Conservation (phyloP, 208 protist genomes). For the Acanthamoeba sp. region DNA sequence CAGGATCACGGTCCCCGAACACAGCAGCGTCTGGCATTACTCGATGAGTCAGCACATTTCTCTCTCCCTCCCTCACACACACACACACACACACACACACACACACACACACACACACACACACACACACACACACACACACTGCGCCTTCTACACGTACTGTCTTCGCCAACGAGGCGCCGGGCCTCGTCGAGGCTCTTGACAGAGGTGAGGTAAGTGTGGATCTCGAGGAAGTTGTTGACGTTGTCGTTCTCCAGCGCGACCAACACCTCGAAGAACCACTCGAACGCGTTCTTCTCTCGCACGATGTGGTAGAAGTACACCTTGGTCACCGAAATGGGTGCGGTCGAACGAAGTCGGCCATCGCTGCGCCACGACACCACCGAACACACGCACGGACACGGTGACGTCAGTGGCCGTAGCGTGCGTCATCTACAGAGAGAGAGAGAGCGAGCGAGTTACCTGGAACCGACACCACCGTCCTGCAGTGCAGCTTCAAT, state of each 20-base stretch:
- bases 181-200: constrained; percentile 80
- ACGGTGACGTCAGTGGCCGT: not conserved
- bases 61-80: not conserved
- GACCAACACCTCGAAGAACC: constrained; percentile 87
- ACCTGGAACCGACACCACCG: not conserved
- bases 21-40: not conserved
- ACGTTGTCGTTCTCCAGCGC: constrained; percentile 82
- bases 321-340: constrained; percentile 81
- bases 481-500: constrained; percentile 52
- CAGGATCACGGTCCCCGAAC: not conserved
- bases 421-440: not conserved
- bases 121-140: not conserved
- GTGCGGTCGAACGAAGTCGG: not conserved
- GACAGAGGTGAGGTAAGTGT: constrained; percentile 85
- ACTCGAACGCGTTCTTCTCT: constrained; percentile 86
- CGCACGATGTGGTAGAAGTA: constrained; percentile 88
- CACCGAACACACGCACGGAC: constrained; percentile 44
- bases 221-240: constrained; percentile 83
- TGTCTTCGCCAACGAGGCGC: constrained; percentile 81
- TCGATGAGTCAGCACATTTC: not conserved
- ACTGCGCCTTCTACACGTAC: constrained; percentile 29
- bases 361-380: not conserved
- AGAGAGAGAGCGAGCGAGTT: not conserved
- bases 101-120: not conserved
- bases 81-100: not conserved